Base-by-base conservation (phyloP, 2,329 filamentous ascomycete genomes). In the Dryadomyces quercivorus region DNA sequence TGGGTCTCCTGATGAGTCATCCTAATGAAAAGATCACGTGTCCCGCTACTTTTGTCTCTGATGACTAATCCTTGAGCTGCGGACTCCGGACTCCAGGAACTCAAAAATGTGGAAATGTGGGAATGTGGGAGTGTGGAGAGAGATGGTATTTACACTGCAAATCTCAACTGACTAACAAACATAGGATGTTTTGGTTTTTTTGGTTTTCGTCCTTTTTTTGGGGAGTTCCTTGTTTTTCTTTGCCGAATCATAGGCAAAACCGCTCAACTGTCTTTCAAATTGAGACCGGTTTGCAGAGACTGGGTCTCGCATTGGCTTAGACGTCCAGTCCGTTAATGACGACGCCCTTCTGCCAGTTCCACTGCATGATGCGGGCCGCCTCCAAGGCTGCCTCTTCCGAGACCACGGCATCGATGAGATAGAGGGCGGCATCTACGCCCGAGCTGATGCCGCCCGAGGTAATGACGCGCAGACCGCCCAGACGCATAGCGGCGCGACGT, bases 261-360 rank as follows among this genome's bases (percentile, higher is more conserved):
- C 18, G 34, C 47, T 20, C 21, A 26, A 40, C 13, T 22, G 21
- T 22, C 45, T 12, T 21, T 50, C 31, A 26, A 50, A 21, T 21
- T 12, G 47, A 26, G 31, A 12, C 16, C 5, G 16, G 31, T 22
- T 10, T 21, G 38, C 16, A 21, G 38, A n/a, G n/a, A n/a, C n/a
- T n/a, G n/a, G n/a, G 38, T 43, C 21, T 12, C 15, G 50, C 10
- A 20, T 8, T 31, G 44, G 44, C 36, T 52, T 81, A 92, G 69
- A 93, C 86, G 72, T 93, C 88, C 67, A 91, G 82, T 59, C 86
- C 86, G 67, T 92, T 86, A 62, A 92, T 85, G 62, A 90, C 87
- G 67, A 87, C 75, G 62, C 88, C 88, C 82, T 91, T 92, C 68
- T 80, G 80, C 89, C 89, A 95, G 65, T 78, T 81, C 75, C 91